These are phyloP conservation scores for Tremella yokohamensis DNA, from an alignment of 768 basidiomycete genomes.

Conservation along the genomic window DNA sequence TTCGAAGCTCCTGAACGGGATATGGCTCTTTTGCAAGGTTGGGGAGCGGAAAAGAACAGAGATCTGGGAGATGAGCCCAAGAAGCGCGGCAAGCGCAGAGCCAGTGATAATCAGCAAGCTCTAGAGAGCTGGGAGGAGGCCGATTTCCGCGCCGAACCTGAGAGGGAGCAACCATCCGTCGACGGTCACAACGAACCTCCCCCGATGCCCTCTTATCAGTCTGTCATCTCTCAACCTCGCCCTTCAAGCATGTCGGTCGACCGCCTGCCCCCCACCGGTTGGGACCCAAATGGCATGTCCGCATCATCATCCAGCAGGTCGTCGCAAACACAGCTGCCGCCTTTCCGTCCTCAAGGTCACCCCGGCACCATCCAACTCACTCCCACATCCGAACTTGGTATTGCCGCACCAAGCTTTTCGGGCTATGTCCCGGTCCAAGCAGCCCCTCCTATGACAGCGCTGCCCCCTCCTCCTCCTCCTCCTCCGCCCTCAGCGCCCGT, in stretches of 20 bases:
- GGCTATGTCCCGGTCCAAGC: not conserved
- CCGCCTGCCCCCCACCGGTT: not conserved
- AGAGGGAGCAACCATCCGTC: not conserved
- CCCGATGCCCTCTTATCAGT: not conserved
- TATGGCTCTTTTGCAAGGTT: constrained; percentile 19
- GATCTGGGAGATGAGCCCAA: not conserved
- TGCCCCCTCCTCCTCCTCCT: not conserved
- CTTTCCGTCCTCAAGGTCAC: constrained; percentile 8
- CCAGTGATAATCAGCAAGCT: constrained; percentile 5
- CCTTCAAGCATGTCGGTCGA: not conserved
- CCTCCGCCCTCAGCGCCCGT: constrained; percentile 3
- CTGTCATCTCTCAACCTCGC: not conserved
- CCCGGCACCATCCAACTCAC: constrained; percentile 12
- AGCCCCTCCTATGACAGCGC: not conserved
- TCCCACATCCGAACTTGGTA: constrained; percentile 12
- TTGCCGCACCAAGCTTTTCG: not conserved
- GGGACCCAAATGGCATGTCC: not conserved
- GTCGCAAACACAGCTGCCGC: constrained; percentile 1
- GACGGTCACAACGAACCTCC: not conserved
- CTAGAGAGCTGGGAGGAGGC: constrained; percentile 5
- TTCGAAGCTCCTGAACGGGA: constrained; percentile 31
- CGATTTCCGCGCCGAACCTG: not conserved
- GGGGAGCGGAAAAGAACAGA: constrained; percentile 20
- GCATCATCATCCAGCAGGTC: not conserved
- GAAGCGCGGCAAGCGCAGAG: constrained; percentile 8